Evolutionary conservation across 2,329 filamentous ascomycete species (phyloP).

Genomic region (Ceratocystis cacaofunesta): DNA sequence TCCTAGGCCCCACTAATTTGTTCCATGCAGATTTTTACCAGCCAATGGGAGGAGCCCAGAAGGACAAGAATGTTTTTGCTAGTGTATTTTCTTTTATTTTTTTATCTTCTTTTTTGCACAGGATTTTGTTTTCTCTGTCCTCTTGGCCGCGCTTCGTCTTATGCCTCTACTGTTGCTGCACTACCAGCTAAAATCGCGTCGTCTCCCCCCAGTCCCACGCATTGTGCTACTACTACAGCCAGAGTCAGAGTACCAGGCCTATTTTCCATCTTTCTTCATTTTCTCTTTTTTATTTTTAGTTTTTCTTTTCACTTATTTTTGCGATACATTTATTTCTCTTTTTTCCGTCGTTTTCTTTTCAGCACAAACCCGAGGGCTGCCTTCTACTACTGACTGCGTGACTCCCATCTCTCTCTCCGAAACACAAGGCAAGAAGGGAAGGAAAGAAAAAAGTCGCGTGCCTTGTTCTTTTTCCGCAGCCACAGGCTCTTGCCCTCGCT

Average conservation of each 20-base stretch:
- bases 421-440: too few relatives aligned
- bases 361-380: too few relatives aligned
- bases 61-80: too few relatives aligned
- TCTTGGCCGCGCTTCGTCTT: not conserved
- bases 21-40: not conserved
- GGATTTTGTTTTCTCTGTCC: not conserved
- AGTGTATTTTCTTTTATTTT: not conserved
- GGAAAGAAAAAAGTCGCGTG: slow-evolving; percentile 1
- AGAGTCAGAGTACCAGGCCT: not conserved
- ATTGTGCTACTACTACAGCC: not conserved
- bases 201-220: not conserved
- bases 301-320: not conserved
- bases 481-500: not conserved
- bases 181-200: not conserved
- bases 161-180: not conserved
- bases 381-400: not conserved
- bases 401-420: not conserved
- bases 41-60: not conserved
- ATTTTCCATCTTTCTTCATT: not conserved
- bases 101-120: not conserved
- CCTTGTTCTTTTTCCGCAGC: not conserved
- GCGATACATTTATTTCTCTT: not conserved
- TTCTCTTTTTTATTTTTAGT: not conserved
- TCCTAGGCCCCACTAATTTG: not conserved
- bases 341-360: too few relatives aligned